phyloP scores from a whole-genome alignment of 2,329 filamentous ascomycete genomes.

The Phyllosticta ampelicida region DNA sequence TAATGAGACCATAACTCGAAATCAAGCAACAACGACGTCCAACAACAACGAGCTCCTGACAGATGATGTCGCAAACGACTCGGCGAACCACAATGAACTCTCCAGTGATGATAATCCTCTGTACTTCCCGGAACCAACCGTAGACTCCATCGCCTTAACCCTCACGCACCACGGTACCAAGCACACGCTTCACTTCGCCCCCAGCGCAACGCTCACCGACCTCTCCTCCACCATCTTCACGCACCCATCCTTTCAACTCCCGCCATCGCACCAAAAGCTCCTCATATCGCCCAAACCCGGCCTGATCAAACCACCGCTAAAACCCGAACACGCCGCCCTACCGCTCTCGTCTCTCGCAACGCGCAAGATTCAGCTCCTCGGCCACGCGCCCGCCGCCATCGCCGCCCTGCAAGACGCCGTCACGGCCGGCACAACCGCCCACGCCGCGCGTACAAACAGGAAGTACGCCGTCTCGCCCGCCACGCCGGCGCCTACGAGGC shows the following conservation, averaged over 20 bases:
- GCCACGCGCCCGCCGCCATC: constrained; percentile 51
- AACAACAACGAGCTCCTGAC: neutral
- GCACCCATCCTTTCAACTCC: constrained; percentile 42
- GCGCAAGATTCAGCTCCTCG: constrained; percentile 57
- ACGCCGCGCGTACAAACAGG: constrained; percentile 24
- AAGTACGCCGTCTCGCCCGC: constrained; percentile 31
- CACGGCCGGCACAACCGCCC: constrained; percentile 20
- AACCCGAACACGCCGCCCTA: constrained; percentile 45
- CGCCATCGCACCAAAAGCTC: constrained; percentile 55
- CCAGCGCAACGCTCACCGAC: constrained; percentile 43
- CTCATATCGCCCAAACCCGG: constrained; percentile 53
- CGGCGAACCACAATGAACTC: neutral
- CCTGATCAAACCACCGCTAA: constrained; percentile 54
- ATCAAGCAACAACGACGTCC: neutral
- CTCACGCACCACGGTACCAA: constrained; percentile 46
- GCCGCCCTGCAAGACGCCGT: constrained; percentile 38
- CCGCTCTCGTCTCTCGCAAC: constrained; percentile 39
- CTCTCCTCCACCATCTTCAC: constrained; percentile 49
- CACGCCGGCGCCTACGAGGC: constrained; percentile 24
- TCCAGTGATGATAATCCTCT: neutral
- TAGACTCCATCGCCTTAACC: constrained; percentile 27
- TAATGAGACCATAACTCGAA: neutral
- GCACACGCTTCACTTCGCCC: constrained; percentile 37
- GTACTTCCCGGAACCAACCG: neutral
- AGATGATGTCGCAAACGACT: neutral